Conservation (phyloP, 2,329 filamentous ascomycete genomes). For the Plenodomus tracheiphilus region DNA sequence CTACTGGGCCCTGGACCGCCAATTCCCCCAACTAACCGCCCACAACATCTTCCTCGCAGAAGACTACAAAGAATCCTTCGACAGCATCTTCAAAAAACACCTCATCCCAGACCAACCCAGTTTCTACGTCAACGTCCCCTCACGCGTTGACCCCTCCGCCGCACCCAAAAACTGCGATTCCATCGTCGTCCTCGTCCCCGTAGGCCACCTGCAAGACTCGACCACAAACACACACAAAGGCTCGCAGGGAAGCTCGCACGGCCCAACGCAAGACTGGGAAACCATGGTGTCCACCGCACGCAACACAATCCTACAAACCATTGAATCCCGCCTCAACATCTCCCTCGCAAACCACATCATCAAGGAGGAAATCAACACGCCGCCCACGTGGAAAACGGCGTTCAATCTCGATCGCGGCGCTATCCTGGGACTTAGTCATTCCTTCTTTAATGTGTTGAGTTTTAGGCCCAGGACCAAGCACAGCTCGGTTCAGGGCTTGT, state of each 20-base stretch:
- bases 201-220: constrained; percentile 64
- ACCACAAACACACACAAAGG: constrained; percentile 44
- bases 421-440: constrained; percentile 72
- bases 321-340: constrained; percentile 63
- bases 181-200: constrained; percentile 71
- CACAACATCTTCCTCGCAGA: constrained; percentile 81
- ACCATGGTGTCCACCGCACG: constrained; percentile 63
- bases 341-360: constrained; percentile 55
- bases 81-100: constrained; percentile 73
- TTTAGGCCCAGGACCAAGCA: constrained; percentile 66
- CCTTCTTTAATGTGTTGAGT: constrained; percentile 72
- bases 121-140: constrained; percentile 79
- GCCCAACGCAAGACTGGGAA: constrained; percentile 62
- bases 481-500: constrained; percentile 55
- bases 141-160: constrained; percentile 67
- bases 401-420: constrained; percentile 78
- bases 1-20: constrained; percentile 69
- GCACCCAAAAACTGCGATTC: constrained; percentile 68
- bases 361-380: constrained; percentile 69
- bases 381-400: constrained; percentile 63
- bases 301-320: constrained; percentile 62
- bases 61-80: constrained; percentile 72
- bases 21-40: constrained; percentile 64
- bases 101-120: constrained; percentile 68
- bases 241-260: constrained; percentile 46